Conservation (phyloP, 176 grass and related monocot genomes). For the Oryza meridionalis region DNA sequence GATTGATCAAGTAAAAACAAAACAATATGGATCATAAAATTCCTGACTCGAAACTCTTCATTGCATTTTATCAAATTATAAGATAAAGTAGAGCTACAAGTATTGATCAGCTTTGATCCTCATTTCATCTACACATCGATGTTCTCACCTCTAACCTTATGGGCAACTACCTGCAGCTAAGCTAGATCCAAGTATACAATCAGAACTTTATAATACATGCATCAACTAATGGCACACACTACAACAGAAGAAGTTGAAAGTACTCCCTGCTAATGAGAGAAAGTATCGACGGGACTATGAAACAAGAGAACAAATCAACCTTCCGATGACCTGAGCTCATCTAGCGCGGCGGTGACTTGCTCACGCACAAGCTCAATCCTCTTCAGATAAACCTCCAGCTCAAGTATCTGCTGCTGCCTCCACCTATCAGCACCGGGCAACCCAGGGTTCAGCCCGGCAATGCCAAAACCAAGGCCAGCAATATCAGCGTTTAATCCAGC, state of each 20-base stretch:
- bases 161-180: conserved; percentile 17
- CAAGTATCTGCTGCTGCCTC: conserved; percentile 77
- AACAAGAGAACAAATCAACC: conserved; percentile 44
- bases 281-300: neutral
- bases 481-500: conserved; percentile 31
- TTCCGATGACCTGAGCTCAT: conserved; percentile 61
- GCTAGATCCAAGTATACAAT: conserved; percentile 29
- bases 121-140: conserved; percentile 40
- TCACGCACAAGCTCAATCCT: conserved; percentile 78
- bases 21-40: neutral
- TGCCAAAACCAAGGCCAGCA: conserved; percentile 32
- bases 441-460: neutral
- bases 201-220: conserved; percentile 17
- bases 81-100: conserved; percentile 3
- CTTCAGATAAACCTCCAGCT: conserved; percentile 87
- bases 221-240: conserved; percentile 14
- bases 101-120: conserved; percentile 1
- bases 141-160: conserved; percentile 32
- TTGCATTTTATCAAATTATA: neutral
- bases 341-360: conserved; percentile 54
- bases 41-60: neutral
- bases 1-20: neutral
- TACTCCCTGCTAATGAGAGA: neutral
- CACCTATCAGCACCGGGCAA: conserved; percentile 61
- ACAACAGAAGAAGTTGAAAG: neutral